These are phyloP conservation scores for Paulownia fortunei DNA, from an alignment of 257 asterid genomes.

Conservation along the genomic window DNA sequence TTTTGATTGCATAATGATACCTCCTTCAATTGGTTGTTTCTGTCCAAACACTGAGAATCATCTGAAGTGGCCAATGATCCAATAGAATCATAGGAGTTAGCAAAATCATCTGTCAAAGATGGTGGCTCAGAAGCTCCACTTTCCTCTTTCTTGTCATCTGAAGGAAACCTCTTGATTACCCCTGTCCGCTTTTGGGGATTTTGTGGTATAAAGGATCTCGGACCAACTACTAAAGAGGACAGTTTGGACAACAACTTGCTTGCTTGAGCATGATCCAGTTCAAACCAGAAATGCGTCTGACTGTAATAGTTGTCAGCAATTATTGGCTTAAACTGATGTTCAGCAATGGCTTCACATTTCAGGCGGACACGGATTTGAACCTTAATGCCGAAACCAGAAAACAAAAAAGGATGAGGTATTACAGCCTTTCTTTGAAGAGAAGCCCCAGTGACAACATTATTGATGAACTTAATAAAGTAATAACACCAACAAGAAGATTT, in stretches of 20 bases:
- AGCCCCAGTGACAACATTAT: not conserved
- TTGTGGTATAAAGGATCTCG: slow-evolving; percentile 36
- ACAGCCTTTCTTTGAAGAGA: not conserved
- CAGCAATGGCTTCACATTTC: slow-evolving; percentile 50
- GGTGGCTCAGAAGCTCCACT: slow-evolving; percentile 35
- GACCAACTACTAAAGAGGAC: slow-evolving; percentile 40
- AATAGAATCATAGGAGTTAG: slow-evolving; percentile 27
- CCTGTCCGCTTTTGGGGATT: slow-evolving; percentile 24
- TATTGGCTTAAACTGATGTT: slow-evolving; percentile 59
- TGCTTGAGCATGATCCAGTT: slow-evolving; percentile 70
- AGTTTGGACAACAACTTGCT: slow-evolving; percentile 50
- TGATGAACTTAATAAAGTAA: not conserved
- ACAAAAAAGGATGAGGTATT: slow-evolving; percentile 1
- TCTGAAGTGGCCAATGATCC: slow-evolving; percentile 33
- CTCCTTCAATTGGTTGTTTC: slow-evolving; percentile 32
- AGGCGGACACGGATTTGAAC: slow-evolving; percentile 54
- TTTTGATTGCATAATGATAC: slow-evolving; percentile 31
- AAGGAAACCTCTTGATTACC: slow-evolving; percentile 17
- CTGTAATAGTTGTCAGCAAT: slow-evolving; percentile 59
- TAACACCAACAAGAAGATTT: not conserved
- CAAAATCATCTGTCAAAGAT: slow-evolving; percentile 26
- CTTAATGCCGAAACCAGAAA: slow-evolving; percentile 37
- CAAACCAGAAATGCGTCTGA: slow-evolving; percentile 59
- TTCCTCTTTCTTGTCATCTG: slow-evolving; percentile 33
- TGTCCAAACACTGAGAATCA: slow-evolving; percentile 30